A percentile compares a stretch with the other conserved stretches of the same genome.
These are phyloP conservation scores for Thelonectria rubi DNA, from an alignment of 2,329 filamentous ascomycete genomes.

Conservation along the genomic window DNA sequence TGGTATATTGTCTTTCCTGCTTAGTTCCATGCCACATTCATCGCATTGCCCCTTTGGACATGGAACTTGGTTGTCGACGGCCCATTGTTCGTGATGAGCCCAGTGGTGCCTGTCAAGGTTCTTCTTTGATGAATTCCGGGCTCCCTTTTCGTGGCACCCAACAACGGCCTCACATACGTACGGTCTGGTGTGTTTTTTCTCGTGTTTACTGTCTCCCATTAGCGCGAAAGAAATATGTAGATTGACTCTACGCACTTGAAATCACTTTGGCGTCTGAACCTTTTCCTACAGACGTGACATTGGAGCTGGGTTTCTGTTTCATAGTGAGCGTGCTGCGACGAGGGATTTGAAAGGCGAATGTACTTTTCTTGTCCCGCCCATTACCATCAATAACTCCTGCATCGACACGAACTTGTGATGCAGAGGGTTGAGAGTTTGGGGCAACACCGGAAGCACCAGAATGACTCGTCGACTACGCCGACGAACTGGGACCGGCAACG, in stretches of 20 bases:
- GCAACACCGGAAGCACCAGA: neutral
- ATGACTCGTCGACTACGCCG: neutral
- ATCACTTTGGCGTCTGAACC: neutral
- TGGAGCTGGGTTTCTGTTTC: neutral
- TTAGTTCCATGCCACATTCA: constrained; percentile 1
- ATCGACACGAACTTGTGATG: no score
- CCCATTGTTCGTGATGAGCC: constrained; percentile 14
- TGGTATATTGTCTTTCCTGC: constrained; percentile 22
- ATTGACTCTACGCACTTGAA: constrained; percentile 13
- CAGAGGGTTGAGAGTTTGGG: neutral
- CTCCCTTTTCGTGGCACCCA: neutral
- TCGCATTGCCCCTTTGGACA: constrained; percentile 7
- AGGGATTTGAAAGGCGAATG: neutral
- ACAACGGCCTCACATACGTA: constrained; percentile 10
- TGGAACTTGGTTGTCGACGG: neutral
- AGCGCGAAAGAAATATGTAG: no score
- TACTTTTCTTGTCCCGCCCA: no score
- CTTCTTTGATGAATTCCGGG: neutral
- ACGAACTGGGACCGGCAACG: neutral
- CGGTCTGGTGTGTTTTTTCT: constrained; percentile 7
- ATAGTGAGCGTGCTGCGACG: neutral
- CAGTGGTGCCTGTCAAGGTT: constrained; percentile 28
- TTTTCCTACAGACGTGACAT: constrained; percentile 1
- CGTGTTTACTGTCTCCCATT: constrained; percentile 16
- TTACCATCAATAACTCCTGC: neutral